These are phyloP conservation scores for Sporisorium exsertum DNA, from an alignment of 1,284 basidiomycete species.

Conservation along the genomic window DNA sequence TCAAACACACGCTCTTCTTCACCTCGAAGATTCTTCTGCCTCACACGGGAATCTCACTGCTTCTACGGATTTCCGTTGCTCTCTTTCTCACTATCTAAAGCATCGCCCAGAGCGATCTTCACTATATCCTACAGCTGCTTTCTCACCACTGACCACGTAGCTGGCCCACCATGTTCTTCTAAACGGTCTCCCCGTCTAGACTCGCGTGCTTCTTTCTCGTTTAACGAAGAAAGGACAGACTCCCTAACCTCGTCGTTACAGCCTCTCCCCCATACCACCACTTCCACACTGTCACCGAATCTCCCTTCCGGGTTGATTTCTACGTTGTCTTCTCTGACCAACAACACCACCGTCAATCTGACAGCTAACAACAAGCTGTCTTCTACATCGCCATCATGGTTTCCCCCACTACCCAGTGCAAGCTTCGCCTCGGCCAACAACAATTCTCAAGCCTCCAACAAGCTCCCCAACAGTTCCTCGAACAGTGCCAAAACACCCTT, in stretches of 20 bases:
- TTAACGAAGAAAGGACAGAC: constrained; percentile 52
- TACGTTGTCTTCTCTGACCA: constrained; percentile 52
- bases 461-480: constrained; percentile 27
- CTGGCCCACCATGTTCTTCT: constrained; percentile 58
- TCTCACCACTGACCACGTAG: constrained; percentile 49
- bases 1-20: constrained; percentile 10
- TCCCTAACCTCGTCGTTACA: constrained; percentile 45
- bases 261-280: constrained; percentile 34
- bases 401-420: constrained; percentile 39
- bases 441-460: constrained; percentile 22
- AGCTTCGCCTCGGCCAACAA: constrained; percentile 51
- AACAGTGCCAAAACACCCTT: constrained; percentile 37
- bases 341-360: constrained; percentile 29
- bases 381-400: constrained; percentile 47
- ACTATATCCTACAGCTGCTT: constrained; percentile 53
- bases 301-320: constrained; percentile 55
- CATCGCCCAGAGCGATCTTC: constrained; percentile 28
- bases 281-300: constrained; percentile 34
- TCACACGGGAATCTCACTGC: constrained; percentile 21
- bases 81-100: constrained; percentile 9
- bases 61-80: constrained; percentile 26
- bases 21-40: constrained; percentile 9
- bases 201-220: constrained; percentile 41
- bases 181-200: constrained; percentile 52
- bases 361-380: constrained; percentile 53